Evolutionary conservation across 257 asterid species (phyloP).

Genomic region (Jaltomata sinuosa): DNA sequence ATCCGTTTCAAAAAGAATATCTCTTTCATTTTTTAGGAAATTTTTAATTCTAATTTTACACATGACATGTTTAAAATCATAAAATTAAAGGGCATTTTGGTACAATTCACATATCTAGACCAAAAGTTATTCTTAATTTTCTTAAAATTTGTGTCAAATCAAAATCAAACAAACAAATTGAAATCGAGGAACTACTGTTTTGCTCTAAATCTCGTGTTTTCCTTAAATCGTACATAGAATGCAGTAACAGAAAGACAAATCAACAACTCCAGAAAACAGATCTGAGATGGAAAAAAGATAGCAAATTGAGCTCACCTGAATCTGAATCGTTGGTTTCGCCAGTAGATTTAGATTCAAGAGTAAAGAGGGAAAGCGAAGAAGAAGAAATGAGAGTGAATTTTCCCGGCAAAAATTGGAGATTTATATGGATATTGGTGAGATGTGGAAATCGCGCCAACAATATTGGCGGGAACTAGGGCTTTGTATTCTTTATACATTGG

Average conservation of each 20-base stretch:
- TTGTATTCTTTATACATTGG: not conserved
- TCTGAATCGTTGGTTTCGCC: not conserved
- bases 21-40: no score
- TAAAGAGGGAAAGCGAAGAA: not conserved
- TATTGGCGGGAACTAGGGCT: constrained; percentile 52
- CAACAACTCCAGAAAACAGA: not conserved
- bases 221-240: not conserved
- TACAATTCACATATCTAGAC: no score
- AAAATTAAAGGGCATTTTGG: no score
- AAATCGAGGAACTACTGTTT: no score
- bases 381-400: not conserved
- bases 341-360: not conserved
- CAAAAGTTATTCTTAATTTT: no score
- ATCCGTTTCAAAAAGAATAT: no score
- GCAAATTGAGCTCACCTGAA: not conserved
- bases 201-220: no score
- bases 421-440: not conserved
- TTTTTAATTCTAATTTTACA: no score
- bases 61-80: no score
- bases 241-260: not conserved
- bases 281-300: not conserved
- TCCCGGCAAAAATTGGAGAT: not conserved
- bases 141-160: no score
- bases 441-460: constrained; percentile 29
- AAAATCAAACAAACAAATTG: no score